Evolutionary conservation across 2,329 filamentous ascomycete species (phyloP).

Genomic region (Nigrospora oryzae): DNA sequence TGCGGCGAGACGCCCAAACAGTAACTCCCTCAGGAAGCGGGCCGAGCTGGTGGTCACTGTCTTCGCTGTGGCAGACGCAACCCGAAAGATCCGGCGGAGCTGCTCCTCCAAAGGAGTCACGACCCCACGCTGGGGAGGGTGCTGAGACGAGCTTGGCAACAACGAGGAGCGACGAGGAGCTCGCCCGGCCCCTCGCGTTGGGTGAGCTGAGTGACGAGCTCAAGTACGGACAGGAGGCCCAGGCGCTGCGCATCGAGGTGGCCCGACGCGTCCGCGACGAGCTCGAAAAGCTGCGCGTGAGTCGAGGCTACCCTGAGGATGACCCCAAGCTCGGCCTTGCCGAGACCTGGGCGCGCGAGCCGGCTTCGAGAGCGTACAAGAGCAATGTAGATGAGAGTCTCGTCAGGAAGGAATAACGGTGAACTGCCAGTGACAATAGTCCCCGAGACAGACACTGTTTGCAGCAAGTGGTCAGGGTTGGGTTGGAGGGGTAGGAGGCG

Average conservation of each 20-base stretch:
- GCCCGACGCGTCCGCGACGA: slow-evolving; percentile 70
- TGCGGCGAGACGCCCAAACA: slow-evolving; percentile 19
- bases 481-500: too few relatives aligned
- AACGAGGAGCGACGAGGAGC: neutral
- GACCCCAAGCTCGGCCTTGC: slow-evolving; percentile 69
- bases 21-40: neutral
- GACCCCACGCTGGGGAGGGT: too few relatives aligned
- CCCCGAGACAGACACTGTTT: too few relatives aligned
- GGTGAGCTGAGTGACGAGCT: slow-evolving; percentile 62
- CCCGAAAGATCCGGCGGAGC: slow-evolving; percentile 4
- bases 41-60: neutral
- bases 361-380: slow-evolving; percentile 36
- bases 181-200: slow-evolving; percentile 5
- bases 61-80: neutral
- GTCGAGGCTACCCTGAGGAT: slow-evolving; percentile 68
- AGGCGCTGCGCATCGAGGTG: slow-evolving; percentile 70
- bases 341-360: slow-evolving; percentile 66
- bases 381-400: slow-evolving; percentile 47
- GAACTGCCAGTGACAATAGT: neutral
- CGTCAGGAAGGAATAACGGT: slow-evolving; percentile 23
- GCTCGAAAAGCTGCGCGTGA: slow-evolving; percentile 67
- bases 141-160: neutral
- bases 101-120: slow-evolving; percentile 6
- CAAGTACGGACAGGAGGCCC: slow-evolving; percentile 64
- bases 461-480: too few relatives aligned